Base-by-base conservation (phyloP, 805 yeast genomes). In the Myxozyma lipomycoides region DNA sequence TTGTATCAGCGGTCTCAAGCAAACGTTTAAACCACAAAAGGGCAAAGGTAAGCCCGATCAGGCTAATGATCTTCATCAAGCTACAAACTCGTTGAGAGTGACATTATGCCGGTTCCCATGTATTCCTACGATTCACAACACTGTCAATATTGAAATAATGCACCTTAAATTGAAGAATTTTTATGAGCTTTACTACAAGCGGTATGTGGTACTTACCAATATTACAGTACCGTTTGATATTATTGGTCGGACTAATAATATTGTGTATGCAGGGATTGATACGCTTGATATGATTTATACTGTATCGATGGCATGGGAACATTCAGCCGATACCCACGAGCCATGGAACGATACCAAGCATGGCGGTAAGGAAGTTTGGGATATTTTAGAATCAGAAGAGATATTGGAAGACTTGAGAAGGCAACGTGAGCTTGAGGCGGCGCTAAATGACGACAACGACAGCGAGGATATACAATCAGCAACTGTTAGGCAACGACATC, bases 81-180 rank as follows among this genome's bases (percentile, higher is more conserved):
- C 52, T n/a, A 55, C 57, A 2, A 55, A 55, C 40, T 22, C 53
- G 7, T 49, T 55, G 2, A 47, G 56, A n/a, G 51, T 55, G n/a
- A 55, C 59, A 19, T 40, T 55, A 26, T 55, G 59, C 46, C 45
- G 43, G 22, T 55, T 44, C 17, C 59, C 59, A 6, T 55, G 59
- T 45, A 28, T 30, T 17, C 59, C 59, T 12, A 45, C 51, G 15
- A 23, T 51, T n/a, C 51, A 55, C 38, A 55, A 55, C 37, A 55
- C 59, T 2, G 59, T 55, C 6, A 23, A 49, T 40, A n/a, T 55
- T 6, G 45, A 45, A 10, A 41, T 55, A 24, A 38, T 53, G 36
- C 59, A 55, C 30, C 46, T 52, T 40, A 55, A 52, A 34, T 32
- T 38, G 28, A 40, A 48, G 15, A 18, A 45, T 25, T 7, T 2